Conservation (phyloP, 2,329 filamentous ascomycete genomes). For the Coniochaeta pulveracea region DNA sequence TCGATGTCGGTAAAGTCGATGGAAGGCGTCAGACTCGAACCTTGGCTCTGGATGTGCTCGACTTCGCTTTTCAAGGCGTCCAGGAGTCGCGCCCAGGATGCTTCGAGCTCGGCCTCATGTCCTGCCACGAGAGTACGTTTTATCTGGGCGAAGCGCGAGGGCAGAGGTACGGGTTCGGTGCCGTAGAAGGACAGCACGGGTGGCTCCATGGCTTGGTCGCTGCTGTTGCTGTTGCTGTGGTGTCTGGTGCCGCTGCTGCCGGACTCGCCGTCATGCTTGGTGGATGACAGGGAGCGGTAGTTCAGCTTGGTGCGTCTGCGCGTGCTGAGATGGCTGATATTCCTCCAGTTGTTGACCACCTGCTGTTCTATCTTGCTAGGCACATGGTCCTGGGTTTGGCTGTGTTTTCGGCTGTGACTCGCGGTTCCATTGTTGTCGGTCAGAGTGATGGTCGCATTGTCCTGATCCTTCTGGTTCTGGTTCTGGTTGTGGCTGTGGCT, state of each 20-base stretch:
- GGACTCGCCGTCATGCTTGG: slow-evolving; percentile 4
- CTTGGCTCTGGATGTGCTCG: slow-evolving; percentile 36
- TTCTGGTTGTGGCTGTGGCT: no score
- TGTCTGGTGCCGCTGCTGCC: not conserved
- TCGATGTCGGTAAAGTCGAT: slow-evolving; percentile 42
- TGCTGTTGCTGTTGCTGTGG: slow-evolving; percentile 6
- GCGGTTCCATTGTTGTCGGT: not conserved
- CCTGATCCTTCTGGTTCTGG: slow-evolving; percentile 3
- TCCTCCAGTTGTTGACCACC: not conserved
- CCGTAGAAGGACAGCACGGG: slow-evolving; percentile 46
- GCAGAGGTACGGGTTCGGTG: slow-evolving; percentile 44
- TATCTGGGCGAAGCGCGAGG: slow-evolving; percentile 44
- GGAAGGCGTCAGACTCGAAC: slow-evolving; percentile 40
- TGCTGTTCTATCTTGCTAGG: slow-evolving; percentile 2
- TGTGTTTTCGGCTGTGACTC: not conserved
- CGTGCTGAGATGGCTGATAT: slow-evolving; percentile 12
- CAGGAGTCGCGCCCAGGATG: slow-evolving; percentile 44
- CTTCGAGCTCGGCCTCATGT: slow-evolving; percentile 40
- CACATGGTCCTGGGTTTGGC: not conserved
- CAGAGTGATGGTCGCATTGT: not conserved
- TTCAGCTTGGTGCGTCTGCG: slow-evolving; percentile 18
- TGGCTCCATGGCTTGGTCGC: slow-evolving; percentile 27
- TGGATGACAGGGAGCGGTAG: slow-evolving; percentile 11
- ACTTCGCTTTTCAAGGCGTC: slow-evolving; percentile 38
- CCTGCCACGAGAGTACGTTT: slow-evolving; percentile 43